These are phyloP conservation scores for Phascolomyces articulosus DNA, from an alignment of 371 early-diverging fungal genomes.

Conservation along the genomic window DNA sequence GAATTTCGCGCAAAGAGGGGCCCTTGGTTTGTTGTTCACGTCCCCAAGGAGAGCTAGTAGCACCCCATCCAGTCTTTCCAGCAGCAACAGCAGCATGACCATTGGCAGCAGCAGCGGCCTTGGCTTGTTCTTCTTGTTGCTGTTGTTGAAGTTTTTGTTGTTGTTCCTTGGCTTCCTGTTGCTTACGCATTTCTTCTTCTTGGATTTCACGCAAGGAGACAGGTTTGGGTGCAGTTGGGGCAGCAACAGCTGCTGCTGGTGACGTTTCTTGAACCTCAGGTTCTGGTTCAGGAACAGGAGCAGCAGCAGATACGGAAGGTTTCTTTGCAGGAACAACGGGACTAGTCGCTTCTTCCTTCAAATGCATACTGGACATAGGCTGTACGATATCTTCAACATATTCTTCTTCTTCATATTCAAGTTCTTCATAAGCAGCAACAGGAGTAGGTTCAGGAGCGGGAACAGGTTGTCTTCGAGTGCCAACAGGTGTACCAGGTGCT, in stretches of 20 bases:
- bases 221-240: conserved; percentile 22
- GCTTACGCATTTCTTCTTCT: conserved; percentile 47
- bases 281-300: no score
- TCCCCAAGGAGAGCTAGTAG: conserved; percentile 44
- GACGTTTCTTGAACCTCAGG: neutral
- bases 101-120: neutral
- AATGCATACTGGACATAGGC: conserved; percentile 2
- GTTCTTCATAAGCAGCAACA: conserved; percentile 30
- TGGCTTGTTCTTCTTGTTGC: conserved; percentile 11
- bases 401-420: neutral
- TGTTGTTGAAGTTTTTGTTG: conserved; percentile 11
- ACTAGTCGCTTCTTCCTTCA: neutral
- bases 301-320: neutral
- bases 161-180: conserved; percentile 34
- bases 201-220: conserved; percentile 54
- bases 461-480: conserved; percentile 10
- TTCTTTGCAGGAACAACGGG: neutral
- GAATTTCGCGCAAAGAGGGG: conserved; percentile 67
- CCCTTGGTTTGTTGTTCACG: conserved; percentile 37
- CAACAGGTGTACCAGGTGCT: conserved; percentile 47
- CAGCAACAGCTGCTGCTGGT: neutral
- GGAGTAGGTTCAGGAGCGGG: conserved; percentile 16
- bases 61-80: conserved; percentile 20
- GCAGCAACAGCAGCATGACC: conserved; percentile 1
- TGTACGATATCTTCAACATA: neutral